phyloP scores from a whole-genome alignment of 257 asterid genomes.

The Solanum stenotomum region DNA sequence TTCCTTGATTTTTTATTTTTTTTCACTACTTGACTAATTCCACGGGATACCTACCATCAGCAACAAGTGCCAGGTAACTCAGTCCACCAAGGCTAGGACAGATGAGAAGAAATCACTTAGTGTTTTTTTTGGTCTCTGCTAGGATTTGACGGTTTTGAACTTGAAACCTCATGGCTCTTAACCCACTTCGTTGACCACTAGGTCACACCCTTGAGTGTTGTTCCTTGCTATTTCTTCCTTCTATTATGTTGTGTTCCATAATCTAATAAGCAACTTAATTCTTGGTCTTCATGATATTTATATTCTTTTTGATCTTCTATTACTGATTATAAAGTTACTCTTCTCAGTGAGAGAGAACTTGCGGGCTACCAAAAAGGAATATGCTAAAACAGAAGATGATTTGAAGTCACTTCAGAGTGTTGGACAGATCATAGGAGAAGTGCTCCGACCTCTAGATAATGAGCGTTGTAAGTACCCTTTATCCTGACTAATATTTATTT shows the following conservation, averaged over 20 bases:
- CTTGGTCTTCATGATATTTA: not conserved
- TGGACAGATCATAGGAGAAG: conserved; percentile 99
- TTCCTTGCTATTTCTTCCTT: not conserved
- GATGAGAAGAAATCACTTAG: not conserved
- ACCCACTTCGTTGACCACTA: not conserved
- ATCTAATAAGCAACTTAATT: not conserved
- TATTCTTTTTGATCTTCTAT: not conserved
- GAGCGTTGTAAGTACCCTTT: conserved; percentile 64
- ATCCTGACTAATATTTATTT: not conserved
- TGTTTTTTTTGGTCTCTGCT: not conserved
- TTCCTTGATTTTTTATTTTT: too few species aligned
- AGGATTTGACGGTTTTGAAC: not conserved
- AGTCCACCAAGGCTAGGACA: not conserved
- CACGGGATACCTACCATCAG: not conserved
- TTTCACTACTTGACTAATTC: not conserved
- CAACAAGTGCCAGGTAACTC: not conserved
- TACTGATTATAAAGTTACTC: not conserved
- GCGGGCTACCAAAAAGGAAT: conserved; percentile 75
- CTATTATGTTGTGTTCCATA: not conserved
- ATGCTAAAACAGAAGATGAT: conserved; percentile 91
- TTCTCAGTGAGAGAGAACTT: conserved; percentile 59
- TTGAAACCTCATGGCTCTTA: not conserved
- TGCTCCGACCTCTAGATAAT: conserved; percentile 88
- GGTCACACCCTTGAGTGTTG: not conserved
- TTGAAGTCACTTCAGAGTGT: conserved; percentile 96